Base-by-base conservation (phyloP, 192 early-diverging fungal genomes). In the Paraglomus brasilianum region DNA sequence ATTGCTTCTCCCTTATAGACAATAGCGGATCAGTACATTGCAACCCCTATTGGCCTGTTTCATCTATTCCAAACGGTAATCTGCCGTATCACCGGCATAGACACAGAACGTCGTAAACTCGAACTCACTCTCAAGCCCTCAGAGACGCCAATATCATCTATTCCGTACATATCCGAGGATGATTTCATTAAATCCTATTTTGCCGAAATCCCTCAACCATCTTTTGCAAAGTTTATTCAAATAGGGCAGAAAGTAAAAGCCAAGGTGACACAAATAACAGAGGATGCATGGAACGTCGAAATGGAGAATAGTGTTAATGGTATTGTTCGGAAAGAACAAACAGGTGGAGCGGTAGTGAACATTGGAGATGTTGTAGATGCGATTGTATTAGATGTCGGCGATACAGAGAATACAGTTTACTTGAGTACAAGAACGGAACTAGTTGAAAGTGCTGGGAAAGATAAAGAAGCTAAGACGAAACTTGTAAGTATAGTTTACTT, bases 101-200 rank as follows among this genome's bases (percentile, higher is more conserved):
- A 92, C 38, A 50, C 17, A 44, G 78, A 78, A 15, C 75, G 70
- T 47, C 72, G 77, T 7, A 80, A 77, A 69, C 72, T 86, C 17
- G 74, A 84, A 8, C 76, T 93, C 15, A 82, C 85, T 21, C 79
- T 94, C 53, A 94, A 94, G 77, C 75, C 77, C 38, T 92, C 91
- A 0, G 78, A 73, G 5, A 78, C 75, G 13, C 70, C 77, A n/a
- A 41, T 71, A 8, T 48, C 71, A n/a, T 71, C 75, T 2, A 78
- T 77, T 8, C 74, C 78, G 39, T 79, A 80, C 57, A 14, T 79
- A 14, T 72, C 52, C 30, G 73, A 81, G 30, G 79, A 72, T 17
- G 84, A 86, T 64, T 84, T 86, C 76, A 59, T 88, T 63, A 66
- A 71, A 14, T 55, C 70, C 15, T 81, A 76, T 65, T 81, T 78